phyloP scores from a whole-genome alignment of 345 rosid species.

The Dimocarpus longan region DNA sequence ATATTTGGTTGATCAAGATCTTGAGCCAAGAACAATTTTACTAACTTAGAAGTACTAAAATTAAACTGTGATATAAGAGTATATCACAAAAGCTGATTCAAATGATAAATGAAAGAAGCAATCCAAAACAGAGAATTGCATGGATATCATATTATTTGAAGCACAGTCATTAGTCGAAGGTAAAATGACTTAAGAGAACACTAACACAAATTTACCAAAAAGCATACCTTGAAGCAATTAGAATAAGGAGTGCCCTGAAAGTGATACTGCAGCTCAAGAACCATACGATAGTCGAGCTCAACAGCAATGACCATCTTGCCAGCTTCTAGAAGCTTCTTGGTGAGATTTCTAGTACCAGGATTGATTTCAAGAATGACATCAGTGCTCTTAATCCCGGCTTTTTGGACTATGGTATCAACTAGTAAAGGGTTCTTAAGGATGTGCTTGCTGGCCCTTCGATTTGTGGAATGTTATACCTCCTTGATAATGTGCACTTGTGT shows the following conservation, averaged over 20 bases:
- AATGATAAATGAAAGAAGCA: not conserved
- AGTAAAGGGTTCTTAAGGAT: constrained; percentile 83
- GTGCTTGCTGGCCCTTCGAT: constrained; percentile 89
- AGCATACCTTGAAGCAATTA: constrained; percentile 54
- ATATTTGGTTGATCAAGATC: not conserved
- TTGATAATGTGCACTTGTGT: constrained; percentile 59
- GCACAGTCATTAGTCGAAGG: not conserved
- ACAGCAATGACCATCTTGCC: constrained; percentile 83
- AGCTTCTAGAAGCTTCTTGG: constrained; percentile 87
- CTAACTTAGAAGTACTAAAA: not conserved
- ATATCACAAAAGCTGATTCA: not conserved
- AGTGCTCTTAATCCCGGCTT: constrained; percentile 78
- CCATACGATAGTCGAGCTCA: constrained; percentile 90
- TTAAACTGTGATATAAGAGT: not conserved
- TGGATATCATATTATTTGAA: not conserved
- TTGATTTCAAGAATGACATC: constrained; percentile 89
- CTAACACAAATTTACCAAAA: too few relatives aligned
- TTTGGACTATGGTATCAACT: constrained; percentile 82
- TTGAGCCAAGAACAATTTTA: not conserved
- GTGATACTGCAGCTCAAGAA: constrained; percentile 85
- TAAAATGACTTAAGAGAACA: too few relatives aligned
- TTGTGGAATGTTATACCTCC: constrained; percentile 90
- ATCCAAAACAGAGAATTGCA: not conserved
- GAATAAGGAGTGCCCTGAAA: constrained; percentile 80
- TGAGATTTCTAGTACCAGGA: constrained; percentile 95